Evolutionary conservation across 2,329 filamentous ascomycete species (phyloP), one percentile per base, ranked within the genome.

Genomic region (Fusarium sp.): DNA sequence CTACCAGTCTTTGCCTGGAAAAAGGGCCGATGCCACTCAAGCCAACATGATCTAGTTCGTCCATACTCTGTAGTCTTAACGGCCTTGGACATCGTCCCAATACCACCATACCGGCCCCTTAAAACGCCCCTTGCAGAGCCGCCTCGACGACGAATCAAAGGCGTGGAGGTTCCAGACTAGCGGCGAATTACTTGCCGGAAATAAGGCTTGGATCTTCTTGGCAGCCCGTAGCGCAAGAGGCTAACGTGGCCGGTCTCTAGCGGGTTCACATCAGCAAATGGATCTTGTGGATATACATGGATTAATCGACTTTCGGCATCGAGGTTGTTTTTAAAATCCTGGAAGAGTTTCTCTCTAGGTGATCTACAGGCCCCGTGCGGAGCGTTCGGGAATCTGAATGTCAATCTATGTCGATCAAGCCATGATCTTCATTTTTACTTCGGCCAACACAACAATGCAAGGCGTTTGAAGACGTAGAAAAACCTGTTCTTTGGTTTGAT

Each of bases 331-430:
- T 18, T 18, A 18, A 20, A 33, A 33, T 33, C 40, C 12, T 33
- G 23, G 23, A 18, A 26, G 23, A 30, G 28, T 38, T 20, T 26
- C 47, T 57, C 36, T 5, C n/a, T 12, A 11, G 13, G 13, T 26
- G 57, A 59, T 59, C 57, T 59, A 28, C 56, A 13, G 40, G 51
- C 26, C 40, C 33, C 26, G 31, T 28, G 15, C 52, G 40, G 57
- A 31, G 15, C 2, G n/a, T 44, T 56, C 55, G 55, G 50, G 31
- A 37, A 57, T 57, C 52, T 26, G 15, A 23, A 33, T 46, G 33
- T 46, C 45, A 38, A 52, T 52, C 28, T 33, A 26, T 37, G 31
- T 41, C n/a, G 18, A 46, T 58, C 12, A 18, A 57, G 38, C 4
- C 16, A 20, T 28, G 26, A 57, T 58, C 26, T 28, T 38, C 40